Percentiles rank a stretch among this genome's conserved stretches.
Conservation (phyloP, 352 stramenopile genomes). For the Globisporangium megalacanthum region DNA sequence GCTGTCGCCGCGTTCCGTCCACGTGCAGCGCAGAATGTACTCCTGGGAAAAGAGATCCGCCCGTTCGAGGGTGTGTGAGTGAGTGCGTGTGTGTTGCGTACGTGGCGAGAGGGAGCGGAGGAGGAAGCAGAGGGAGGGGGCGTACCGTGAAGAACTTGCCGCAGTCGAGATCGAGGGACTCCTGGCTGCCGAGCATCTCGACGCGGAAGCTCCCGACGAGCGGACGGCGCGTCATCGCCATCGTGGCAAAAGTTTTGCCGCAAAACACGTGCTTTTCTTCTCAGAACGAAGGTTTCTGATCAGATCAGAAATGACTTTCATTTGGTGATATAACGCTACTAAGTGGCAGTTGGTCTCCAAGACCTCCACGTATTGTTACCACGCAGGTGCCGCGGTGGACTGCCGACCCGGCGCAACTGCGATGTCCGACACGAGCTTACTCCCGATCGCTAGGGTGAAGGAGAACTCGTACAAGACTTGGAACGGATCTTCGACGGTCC, state of each 20-base stretch:
- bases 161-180: conserved; percentile 80
- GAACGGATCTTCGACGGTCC: conserved; percentile 17
- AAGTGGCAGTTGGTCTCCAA: too few relatives aligned
- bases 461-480: conserved; percentile 24
- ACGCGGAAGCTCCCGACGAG: conserved; percentile 1
- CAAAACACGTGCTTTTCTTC: too few relatives aligned
- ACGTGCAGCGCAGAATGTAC: conserved; percentile 79
- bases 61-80: too few relatives aligned
- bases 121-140: not conserved
- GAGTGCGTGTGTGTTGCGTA: too few relatives aligned
- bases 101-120: not conserved
- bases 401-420: not conserved
- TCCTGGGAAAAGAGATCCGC: conserved; percentile 28
- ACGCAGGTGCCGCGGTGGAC: not conserved
- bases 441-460: conserved; percentile 3
- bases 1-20: conserved; percentile 42
- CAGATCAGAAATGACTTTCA: too few relatives aligned
- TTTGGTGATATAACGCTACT: too few relatives aligned
- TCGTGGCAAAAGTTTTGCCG: not conserved
- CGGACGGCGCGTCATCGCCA: not conserved
- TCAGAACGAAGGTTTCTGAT: too few relatives aligned
- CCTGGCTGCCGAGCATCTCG: conserved; percentile 62
- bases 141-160: conserved; percentile 83
- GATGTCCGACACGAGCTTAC: not conserved
- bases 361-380: too few relatives aligned